Percentiles rank a stretch among this genome's conserved stretches.
These are phyloP conservation scores for Sporothrix humicola DNA, from an alignment of 2,329 filamentous ascomycete species.

Conservation along the genomic window DNA sequence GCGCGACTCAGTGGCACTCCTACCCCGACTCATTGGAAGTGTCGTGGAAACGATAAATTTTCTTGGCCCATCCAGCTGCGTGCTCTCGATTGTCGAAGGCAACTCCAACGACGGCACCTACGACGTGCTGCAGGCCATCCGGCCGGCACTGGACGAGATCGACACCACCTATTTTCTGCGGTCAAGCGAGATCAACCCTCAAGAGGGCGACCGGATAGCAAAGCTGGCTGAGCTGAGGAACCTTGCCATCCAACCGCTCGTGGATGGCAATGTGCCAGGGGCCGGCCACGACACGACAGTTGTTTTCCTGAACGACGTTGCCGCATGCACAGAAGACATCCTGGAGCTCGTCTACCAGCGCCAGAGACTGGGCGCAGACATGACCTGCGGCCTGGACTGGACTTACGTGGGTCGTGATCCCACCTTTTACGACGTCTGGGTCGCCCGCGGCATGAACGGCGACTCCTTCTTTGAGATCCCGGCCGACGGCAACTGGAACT, in stretches of 20 bases:
- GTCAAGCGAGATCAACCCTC: constrained; percentile 50
- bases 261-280: constrained; percentile 41
- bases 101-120: constrained; percentile 60
- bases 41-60: constrained; percentile 46
- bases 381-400: constrained; percentile 67
- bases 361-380: constrained; percentile 54
- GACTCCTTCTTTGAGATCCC: constrained; percentile 63
- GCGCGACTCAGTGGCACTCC: constrained; percentile 51
- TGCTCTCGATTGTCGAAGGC: constrained; percentile 62
- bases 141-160: constrained; percentile 47
- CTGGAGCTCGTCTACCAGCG: constrained; percentile 61
- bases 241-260: constrained; percentile 67
- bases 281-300: constrained; percentile 49
- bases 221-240: constrained; percentile 77
- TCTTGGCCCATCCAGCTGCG: constrained; percentile 56
- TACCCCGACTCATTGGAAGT: constrained; percentile 59
- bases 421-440: constrained; percentile 64
- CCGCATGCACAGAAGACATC: constrained; percentile 60
- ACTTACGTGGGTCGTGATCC: constrained; percentile 50
- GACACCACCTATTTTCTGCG: constrained; percentile 52
- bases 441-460: constrained; percentile 58
- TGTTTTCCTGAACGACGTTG: constrained; percentile 62
- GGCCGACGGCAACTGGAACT: constrained; percentile 55
- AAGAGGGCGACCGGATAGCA: constrained; percentile 62
- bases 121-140: constrained; percentile 54